Percentiles rank a stretch among this genome's conserved stretches.
phyloP scores from a whole-genome alignment of 352 stramenopile species.

The Phytophthora lateralis region DNA sequence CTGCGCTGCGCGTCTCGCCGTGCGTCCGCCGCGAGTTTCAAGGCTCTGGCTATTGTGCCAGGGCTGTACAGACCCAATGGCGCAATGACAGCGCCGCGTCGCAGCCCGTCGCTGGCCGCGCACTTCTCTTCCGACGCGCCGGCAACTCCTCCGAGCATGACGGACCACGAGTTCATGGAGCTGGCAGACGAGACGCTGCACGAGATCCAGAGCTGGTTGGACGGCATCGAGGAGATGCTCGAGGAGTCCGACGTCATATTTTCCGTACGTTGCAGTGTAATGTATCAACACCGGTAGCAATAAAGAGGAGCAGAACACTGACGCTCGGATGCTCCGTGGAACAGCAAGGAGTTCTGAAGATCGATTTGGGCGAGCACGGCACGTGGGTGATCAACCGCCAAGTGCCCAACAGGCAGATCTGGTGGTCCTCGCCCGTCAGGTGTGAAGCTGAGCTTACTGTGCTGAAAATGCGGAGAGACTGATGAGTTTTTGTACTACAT shows the following conservation, averaged over 20 bases:
- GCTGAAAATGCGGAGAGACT: background rate
- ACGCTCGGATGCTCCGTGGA: conserved; percentile 1
- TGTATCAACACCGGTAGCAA: background rate
- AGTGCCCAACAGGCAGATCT: conserved; percentile 96
- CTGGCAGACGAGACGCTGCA: conserved; percentile 76
- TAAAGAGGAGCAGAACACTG: background rate
- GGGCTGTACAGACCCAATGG: background rate
- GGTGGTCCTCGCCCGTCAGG: conserved; percentile 97
- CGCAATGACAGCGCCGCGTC: background rate
- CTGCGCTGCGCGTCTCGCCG: conserved; percentile 25
- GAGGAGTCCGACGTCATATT: conserved; percentile 84
- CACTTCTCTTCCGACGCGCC: conserved; percentile 28
- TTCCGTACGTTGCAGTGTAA: conserved; percentile 47
- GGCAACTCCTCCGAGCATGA: conserved; percentile 32
- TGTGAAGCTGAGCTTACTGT: conserved; percentile 19
- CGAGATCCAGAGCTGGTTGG: conserved; percentile 77
- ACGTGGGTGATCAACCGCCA: conserved; percentile 99
- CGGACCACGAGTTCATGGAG: conserved; percentile 84
- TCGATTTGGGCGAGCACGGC: conserved; percentile 92
- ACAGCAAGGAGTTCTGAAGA: conserved; percentile 96
- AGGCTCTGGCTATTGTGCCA: conserved; percentile 9
- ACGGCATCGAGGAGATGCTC: conserved; percentile 87
- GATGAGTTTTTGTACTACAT: background rate
- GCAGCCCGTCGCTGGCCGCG: conserved; percentile 5
- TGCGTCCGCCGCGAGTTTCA: conserved; percentile 12